These are phyloP conservation scores for Mycena vulgaris DNA, from an alignment of 768 basidiomycete species.

Conservation along the genomic window DNA sequence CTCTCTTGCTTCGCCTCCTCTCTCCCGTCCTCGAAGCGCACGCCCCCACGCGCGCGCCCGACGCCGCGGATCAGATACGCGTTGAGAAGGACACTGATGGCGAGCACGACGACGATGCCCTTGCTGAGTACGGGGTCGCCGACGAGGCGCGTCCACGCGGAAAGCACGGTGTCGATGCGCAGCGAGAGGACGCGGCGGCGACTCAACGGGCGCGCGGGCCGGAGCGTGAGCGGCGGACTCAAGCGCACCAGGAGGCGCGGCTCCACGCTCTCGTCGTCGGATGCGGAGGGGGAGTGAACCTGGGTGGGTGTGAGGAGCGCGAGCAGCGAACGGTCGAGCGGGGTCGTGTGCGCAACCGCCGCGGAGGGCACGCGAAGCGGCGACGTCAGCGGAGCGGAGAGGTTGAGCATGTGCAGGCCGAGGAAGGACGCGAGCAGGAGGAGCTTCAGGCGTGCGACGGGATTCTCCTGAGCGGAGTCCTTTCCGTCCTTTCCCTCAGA, in stretches of 20 bases:
- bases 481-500: conserved; percentile 44
- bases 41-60: conserved; percentile 50
- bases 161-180: not conserved
- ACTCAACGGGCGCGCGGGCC: conserved; percentile 11
- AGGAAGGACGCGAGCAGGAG: conserved; percentile 94
- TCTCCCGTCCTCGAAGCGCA: conserved; percentile 39
- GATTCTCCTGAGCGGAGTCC: conserved; percentile 73
- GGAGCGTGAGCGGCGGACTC: conserved; percentile 34
- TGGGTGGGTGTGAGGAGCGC: conserved; percentile 9
- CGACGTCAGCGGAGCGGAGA: conserved; percentile 86
- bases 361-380: conserved; percentile 32
- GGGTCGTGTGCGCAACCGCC: conserved; percentile 20
- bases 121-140: conserved; percentile 95
- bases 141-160: conserved; percentile 87
- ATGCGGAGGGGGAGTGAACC: conserved; percentile 11
- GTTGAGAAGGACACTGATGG: conserved; percentile 89
- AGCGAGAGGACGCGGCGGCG: not conserved
- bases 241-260: conserved; percentile 46
- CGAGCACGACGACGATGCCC: conserved; percentile 93
- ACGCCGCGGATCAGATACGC: conserved; percentile 94
- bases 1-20: conserved; percentile 39
- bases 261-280: not conserved
- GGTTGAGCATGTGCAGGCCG: conserved; percentile 91
- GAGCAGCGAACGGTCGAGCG: conserved; percentile 26
- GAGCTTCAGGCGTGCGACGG: conserved; percentile 90